These are phyloP conservation scores for Adenanthera pavonina DNA, from an alignment of 306 rosid species.

Conservation along the genomic window DNA sequence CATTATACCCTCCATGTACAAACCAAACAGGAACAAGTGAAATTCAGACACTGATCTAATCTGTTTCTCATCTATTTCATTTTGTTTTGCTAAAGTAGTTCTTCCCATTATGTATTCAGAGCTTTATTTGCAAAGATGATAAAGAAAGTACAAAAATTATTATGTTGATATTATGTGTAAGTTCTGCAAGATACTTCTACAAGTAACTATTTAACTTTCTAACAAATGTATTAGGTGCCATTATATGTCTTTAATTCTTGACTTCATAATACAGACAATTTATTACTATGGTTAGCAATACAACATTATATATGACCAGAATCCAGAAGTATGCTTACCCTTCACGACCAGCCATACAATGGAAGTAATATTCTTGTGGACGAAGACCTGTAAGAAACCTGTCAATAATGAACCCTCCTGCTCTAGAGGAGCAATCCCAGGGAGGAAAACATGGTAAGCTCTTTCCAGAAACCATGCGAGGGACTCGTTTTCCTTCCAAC, in stretches of 20 bases:
- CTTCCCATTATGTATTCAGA: too few relatives aligned
- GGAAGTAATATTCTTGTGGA: slow-evolving; percentile 95
- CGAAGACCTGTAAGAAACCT: slow-evolving; percentile 96
- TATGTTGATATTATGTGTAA: not conserved
- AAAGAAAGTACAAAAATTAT: not conserved
- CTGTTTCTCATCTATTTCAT: slow-evolving; percentile 8
- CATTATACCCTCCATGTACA: slow-evolving; percentile 10
- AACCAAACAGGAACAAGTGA: slow-evolving; percentile 21
- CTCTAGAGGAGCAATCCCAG: slow-evolving; percentile 94
- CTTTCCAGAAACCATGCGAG: slow-evolving; percentile 98
- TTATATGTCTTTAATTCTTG: slow-evolving; percentile 3
- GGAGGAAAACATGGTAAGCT: slow-evolving; percentile 92
- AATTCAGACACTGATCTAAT: not conserved
- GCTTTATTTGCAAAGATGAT: not conserved
- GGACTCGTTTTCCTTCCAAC: slow-evolving; percentile 95
- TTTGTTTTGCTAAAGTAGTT: not conserved
- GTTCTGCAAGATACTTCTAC: not conserved
- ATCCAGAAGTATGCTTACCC: slow-evolving; percentile 62
- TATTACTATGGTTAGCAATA: not conserved
- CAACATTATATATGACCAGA: not conserved
- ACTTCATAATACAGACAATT: not conserved
- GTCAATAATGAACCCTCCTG: slow-evolving; percentile 93
- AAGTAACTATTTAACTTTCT: slow-evolving; percentile 1
- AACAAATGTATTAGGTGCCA: slow-evolving; percentile 4
- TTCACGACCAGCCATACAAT: slow-evolving; percentile 99